Percentiles rank a stretch among this genome's conserved stretches.
phyloP scores from a whole-genome alignment of 805 yeast genomes.

The Monosporozyma unispora region DNA sequence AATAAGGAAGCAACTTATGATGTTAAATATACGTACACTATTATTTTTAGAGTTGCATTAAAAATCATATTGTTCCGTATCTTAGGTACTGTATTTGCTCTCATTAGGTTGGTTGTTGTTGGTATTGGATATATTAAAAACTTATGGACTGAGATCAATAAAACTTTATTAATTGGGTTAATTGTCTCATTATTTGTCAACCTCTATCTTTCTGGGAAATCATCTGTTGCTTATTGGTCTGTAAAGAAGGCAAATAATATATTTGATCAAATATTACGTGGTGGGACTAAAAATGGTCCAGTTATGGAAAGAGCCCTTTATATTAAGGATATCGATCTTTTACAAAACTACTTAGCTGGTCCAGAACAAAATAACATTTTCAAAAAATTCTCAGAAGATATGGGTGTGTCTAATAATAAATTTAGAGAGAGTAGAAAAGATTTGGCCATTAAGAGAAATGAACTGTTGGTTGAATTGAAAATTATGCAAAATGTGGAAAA shows the following conservation, averaged over 20 bases:
- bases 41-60: constrained; percentile 7
- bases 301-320: constrained; percentile 56
- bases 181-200: constrained; percentile 42
- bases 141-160: constrained; percentile 24
- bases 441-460: constrained; percentile 62
- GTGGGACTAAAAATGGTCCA: constrained; percentile 9
- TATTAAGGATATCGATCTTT: constrained; percentile 44
- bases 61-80: constrained; percentile 6
- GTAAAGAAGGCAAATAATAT: constrained; percentile 38
- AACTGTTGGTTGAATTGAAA: constrained; percentile 57
- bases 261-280: constrained; percentile 21
- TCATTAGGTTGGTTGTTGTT: constrained; percentile 9
- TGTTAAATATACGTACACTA: constrained; percentile 8
- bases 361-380: constrained; percentile 28
- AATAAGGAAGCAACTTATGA: constrained; percentile 7
- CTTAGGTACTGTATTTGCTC: constrained; percentile 7
- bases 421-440: constrained; percentile 35
- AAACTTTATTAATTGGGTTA: constrained; percentile 35
- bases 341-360: constrained; percentile 32
- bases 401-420: constrained; percentile 11
- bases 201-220: constrained; percentile 41
- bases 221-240: constrained; percentile 51
- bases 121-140: background rate
- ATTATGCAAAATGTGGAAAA: constrained; percentile 57
- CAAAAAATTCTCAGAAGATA: constrained; percentile 24